Percentiles rank a stretch among this genome's conserved stretches.
Conservation (phyloP, 2,329 filamentous ascomycete genomes). For the Colletotrichum sp. region DNA sequence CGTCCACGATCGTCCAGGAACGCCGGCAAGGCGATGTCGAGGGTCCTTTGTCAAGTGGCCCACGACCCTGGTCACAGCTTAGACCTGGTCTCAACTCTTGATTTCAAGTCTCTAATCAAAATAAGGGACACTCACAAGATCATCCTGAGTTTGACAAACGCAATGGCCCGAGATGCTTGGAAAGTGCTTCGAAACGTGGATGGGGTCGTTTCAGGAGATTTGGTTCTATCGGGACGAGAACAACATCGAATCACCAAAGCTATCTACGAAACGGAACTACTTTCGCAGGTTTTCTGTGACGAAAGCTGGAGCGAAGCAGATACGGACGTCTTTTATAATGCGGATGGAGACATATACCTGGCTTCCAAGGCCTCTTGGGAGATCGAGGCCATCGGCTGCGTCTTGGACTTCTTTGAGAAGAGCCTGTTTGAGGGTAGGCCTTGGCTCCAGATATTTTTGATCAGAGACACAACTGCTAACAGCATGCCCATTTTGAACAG, state of each 20-base stretch:
- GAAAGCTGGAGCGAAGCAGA: background rate
- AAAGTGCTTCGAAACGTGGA: background rate
- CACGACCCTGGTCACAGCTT: background rate
- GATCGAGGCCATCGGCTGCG: background rate
- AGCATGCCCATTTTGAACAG: accelerated
- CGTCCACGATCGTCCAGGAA: background rate
- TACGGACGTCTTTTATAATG: background rate
- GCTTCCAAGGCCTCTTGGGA: accelerated
- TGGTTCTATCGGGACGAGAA: background rate
- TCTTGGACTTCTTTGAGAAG: background rate
- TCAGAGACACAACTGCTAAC: accelerated
- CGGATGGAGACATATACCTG: background rate
- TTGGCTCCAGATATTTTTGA: too few relatives aligned
- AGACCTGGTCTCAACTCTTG: accelerated
- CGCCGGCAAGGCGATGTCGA: background rate
- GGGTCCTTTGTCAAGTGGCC: background rate
- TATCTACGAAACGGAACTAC: background rate
- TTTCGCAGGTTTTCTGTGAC: background rate
- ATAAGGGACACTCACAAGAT: accelerated
- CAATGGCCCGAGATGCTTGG: background rate
- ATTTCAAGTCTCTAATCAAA: accelerated
- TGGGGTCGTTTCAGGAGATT: background rate
- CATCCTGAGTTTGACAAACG: background rate
- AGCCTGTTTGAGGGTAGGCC: background rate
- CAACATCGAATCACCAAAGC: background rate